Evolutionary conservation across 2,329 filamentous ascomycete genomes (phyloP), one percentile per base, ranked within the genome.

Genomic region (Cercospora sp.): DNA sequence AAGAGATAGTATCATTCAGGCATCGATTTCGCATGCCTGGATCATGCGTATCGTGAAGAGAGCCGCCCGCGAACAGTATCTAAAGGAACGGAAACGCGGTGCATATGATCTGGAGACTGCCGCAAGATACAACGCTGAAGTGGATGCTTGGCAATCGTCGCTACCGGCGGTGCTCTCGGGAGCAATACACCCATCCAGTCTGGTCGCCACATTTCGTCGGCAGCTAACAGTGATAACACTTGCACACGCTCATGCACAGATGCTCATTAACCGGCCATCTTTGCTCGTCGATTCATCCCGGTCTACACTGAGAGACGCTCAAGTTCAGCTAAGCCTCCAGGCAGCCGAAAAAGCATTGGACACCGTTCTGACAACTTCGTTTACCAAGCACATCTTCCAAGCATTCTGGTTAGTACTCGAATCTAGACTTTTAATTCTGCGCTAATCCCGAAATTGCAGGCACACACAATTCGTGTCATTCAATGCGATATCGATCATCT

Each of bases 171-270:
- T 84, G 28, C 74, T 85, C 60, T 78, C 82, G 0, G 79, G 82
- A 57, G 79, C 77, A 8, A 75, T 84, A 5, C 80, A 83, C 59
- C 78, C 81, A 0, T 81, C 79, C 4, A 79, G 81, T 64, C 74
- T 84, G 7, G 82, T 84, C 33, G 80, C 84, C 1, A 79, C 84
- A n/a, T 86, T 84, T 70, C 81, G 84, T 64, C 79, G 84, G 3
- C 86, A 88, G 69, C 82, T 85, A 2, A 84, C 80, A 0, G 85
- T 86, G 0, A 75, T 88, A 9, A 84, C 83, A 45, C 78, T 88
- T 0, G 85, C 85, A 0, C 83, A 87, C 69, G 83, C 81, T 4
- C 86, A 88, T 63, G 84, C 86, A 2, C 79, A 85, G 8, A 86
- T 89, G 73, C 81, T 88, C 18, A 82, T 85, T 6, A 87, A 85